These are phyloP conservation scores for Ustilago nuda DNA, from an alignment of 1,284 basidiomycete genomes.

Conservation along the genomic window DNA sequence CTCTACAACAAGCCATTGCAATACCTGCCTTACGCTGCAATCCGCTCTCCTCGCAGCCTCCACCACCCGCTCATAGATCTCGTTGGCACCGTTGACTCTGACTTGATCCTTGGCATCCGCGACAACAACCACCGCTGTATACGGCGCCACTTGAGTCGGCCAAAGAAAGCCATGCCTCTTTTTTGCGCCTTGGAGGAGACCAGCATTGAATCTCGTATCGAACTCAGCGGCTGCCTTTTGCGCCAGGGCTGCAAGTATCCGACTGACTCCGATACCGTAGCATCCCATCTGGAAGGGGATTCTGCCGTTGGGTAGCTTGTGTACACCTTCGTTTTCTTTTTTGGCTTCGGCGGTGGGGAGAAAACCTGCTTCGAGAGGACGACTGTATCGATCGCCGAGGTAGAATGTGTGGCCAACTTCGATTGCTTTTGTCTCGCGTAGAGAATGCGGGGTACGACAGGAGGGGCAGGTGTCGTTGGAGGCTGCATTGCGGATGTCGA, in stretches of 20 bases:
- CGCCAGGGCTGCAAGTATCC: conserved; percentile 68
- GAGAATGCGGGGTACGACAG: conserved; percentile 50
- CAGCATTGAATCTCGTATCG: conserved; percentile 1
- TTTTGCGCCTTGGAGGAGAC: neutral
- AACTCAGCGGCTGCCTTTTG: conserved; percentile 39
- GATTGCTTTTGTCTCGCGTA: conserved; percentile 61
- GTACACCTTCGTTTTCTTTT: conserved; percentile 4
- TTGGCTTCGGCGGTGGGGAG: conserved; percentile 4
- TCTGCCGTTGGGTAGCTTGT: conserved; percentile 23
- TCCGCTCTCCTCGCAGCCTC: neutral
- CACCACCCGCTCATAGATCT: conserved; percentile 5
- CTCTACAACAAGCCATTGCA: neutral
- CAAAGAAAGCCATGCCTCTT: conserved; percentile 59
- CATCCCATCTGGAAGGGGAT: conserved; percentile 70
- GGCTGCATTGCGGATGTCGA: conserved; percentile 45
- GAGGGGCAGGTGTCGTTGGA: conserved; percentile 52
- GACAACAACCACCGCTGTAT: conserved; percentile 28
- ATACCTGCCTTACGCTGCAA: conserved; percentile 1
- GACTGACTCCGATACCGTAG: conserved; percentile 69
- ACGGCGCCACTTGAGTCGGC: conserved; percentile 64
- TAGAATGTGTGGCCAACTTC: conserved; percentile 70
- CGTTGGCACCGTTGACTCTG: conserved; percentile 12
- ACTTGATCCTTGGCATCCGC: conserved; percentile 13
- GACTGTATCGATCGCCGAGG: conserved; percentile 68
- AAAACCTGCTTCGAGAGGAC: conserved; percentile 60